Conservation (phyloP, 129 eudicot genomes). For the Chrysanthemum seticuspe region DNA sequence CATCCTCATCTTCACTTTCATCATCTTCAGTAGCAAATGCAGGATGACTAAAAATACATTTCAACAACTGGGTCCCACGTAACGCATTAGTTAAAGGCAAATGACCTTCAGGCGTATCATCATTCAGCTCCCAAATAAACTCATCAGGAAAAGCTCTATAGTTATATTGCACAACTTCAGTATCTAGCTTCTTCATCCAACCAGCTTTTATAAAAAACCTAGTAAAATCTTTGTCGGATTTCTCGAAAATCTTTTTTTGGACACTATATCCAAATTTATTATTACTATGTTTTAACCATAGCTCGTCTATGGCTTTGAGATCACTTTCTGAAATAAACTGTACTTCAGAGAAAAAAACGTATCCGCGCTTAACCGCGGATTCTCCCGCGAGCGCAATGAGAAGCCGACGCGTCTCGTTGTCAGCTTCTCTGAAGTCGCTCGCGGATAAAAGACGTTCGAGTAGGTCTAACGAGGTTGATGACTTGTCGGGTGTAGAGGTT, state of each 20-base stretch:
- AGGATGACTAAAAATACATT: constrained; percentile 64
- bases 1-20: constrained; percentile 27
- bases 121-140: constrained; percentile 66
- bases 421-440: constrained; percentile 74
- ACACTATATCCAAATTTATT: constrained; percentile 74
- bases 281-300: constrained; percentile 63
- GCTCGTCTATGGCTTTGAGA: constrained; percentile 55
- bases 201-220: constrained; percentile 66
- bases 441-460: constrained; percentile 49
- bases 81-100: constrained; percentile 90
- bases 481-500: constrained; percentile 9
- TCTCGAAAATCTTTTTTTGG: constrained; percentile 66
- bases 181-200: constrained; percentile 92
- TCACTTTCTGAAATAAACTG: constrained; percentile 57
- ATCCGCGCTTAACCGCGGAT: constrained; percentile 70
- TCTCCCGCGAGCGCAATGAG: constrained; percentile 82
- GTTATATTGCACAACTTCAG: constrained; percentile 72
- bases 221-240: constrained; percentile 56
- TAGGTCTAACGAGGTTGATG: constrained; percentile 42
- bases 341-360: constrained; percentile 92
- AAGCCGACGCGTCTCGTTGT: constrained; percentile 92
- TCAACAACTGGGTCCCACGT: constrained; percentile 76
- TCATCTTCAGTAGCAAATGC: constrained; percentile 54
- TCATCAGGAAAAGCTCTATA: constrained; percentile 80
- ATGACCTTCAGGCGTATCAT: constrained; percentile 73